A percentile compares a stretch with the other conserved stretches of the same genome.
Conservation (phyloP, 192 early-diverging fungal genomes). For the Dispira parvispora region DNA sequence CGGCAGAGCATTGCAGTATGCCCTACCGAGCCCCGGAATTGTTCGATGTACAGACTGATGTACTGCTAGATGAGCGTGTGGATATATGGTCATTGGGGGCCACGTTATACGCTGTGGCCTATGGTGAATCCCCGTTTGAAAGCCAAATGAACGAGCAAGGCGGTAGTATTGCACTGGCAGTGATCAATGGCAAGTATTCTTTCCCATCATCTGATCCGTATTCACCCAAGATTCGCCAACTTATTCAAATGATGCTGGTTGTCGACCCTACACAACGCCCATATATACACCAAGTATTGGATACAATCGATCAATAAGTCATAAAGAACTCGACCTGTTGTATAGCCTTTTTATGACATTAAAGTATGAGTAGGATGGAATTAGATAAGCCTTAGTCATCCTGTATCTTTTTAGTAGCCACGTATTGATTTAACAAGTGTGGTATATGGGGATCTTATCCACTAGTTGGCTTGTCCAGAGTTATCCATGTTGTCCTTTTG, state of each 20-base stretch:
- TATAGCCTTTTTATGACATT: no score
- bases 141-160: conserved; percentile 42
- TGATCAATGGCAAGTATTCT: conserved; percentile 39
- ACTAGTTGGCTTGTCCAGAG: no score
- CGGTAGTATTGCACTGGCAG: conserved; percentile 53
- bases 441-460: no score
- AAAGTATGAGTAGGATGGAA: no score
- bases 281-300: conserved; percentile 37
- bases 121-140: conserved; percentile 52
- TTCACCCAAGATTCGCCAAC: conserved; percentile 29
- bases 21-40: conserved; percentile 63
- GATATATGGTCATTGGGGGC: conserved; percentile 70
- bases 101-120: conserved; percentile 53
- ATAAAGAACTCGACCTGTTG: background rate
- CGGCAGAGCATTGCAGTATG: conserved; percentile 52
- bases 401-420: no score
- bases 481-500: no score
- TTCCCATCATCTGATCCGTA: conserved; percentile 34
- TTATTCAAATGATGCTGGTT: conserved; percentile 42
- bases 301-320: conserved; percentile 12
- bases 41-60: conserved; percentile 54
- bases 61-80: conserved; percentile 42
- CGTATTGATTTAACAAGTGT: no score
- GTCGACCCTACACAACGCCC: conserved; percentile 37
- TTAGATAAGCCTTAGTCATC: no score